phyloP scores from a whole-genome alignment of 352 stramenopile species.

The Blastocystis sp. region DNA sequence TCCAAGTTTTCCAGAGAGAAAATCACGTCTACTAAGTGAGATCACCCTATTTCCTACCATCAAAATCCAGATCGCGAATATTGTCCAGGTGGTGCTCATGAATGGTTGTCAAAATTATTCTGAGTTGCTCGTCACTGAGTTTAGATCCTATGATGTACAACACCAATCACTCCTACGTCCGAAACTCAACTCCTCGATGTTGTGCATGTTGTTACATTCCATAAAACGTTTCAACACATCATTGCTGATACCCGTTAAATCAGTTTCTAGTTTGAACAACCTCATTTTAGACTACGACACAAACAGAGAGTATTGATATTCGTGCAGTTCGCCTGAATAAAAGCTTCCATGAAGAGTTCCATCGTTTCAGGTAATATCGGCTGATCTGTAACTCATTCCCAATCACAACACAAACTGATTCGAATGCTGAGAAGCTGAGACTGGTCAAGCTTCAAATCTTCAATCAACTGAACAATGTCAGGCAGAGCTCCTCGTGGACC shows the following conservation, averaged over 20 bases:
- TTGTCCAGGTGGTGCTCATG: conserved; percentile 50
- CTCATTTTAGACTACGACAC: neutral
- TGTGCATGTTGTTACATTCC: conserved; percentile 39
- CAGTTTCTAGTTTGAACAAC: neutral
- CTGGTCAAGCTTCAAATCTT: conserved; percentile 26
- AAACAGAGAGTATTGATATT: conserved; percentile 47
- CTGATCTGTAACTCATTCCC: neutral
- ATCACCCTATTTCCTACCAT: neutral
- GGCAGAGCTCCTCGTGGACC: neutral
- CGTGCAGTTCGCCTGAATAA: neutral
- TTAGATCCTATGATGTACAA: neutral
- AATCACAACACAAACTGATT: neutral
- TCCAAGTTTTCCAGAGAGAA: conserved; percentile 48
- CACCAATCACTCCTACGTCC: neutral
- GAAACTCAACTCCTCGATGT: conserved; percentile 47
- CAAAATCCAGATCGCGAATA: conserved; percentile 44
- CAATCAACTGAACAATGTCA: conserved; percentile 19
- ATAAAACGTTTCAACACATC: conserved; percentile 43
- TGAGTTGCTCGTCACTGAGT: conserved; percentile 20
- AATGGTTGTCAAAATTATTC: conserved; percentile 8
- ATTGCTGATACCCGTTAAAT: neutral
- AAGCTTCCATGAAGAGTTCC: conserved; percentile 17
- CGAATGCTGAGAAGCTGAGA: conserved; percentile 51
- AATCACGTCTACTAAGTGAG: neutral
- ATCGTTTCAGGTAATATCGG: neutral